Percentiles rank a stretch among this genome's conserved stretches.
Conservation (phyloP, 805 yeast species). For the Candida xyloterini region DNA sequence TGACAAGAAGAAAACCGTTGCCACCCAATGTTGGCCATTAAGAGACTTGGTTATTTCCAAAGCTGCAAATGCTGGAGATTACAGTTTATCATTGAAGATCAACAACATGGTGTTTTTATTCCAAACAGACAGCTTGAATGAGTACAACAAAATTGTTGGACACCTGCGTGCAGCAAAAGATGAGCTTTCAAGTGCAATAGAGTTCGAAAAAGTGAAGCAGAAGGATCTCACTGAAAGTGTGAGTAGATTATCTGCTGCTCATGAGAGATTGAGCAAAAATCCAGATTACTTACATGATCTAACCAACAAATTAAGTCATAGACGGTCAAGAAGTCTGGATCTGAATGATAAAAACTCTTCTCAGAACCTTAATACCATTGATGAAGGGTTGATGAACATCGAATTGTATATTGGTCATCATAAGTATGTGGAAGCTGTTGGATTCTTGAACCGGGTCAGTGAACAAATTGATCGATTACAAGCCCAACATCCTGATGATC, state of each 20-base stretch:
- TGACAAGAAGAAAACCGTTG: constrained; percentile 41
- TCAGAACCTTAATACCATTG: constrained; percentile 34
- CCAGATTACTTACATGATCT: constrained; percentile 52
- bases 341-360: constrained; percentile 21
- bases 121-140: constrained; percentile 60
- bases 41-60: constrained; percentile 52
- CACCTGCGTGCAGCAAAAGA: constrained; percentile 61
- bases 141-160: constrained; percentile 49
- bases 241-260: constrained; percentile 35
- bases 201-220: constrained; percentile 45
- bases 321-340: constrained; percentile 54
- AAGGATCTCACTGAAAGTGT: constrained; percentile 44
- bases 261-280: constrained; percentile 26
- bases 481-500: constrained; percentile 20
- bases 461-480: constrained; percentile 21
- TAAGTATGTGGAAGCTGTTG: constrained; percentile 43
- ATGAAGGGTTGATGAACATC: constrained; percentile 48
- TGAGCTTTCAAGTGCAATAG: constrained; percentile 54
- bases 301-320: constrained; percentile 55
- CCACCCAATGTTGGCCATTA: constrained; percentile 78
- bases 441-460: constrained; percentile 24
- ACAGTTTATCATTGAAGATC: constrained; percentile 19
- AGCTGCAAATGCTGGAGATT: constrained; percentile 26
- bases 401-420: constrained; percentile 49
- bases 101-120: constrained; percentile 43